phyloP scores from a whole-genome alignment of 768 basidiomycete species.

The Serpula lacrymans region DNA sequence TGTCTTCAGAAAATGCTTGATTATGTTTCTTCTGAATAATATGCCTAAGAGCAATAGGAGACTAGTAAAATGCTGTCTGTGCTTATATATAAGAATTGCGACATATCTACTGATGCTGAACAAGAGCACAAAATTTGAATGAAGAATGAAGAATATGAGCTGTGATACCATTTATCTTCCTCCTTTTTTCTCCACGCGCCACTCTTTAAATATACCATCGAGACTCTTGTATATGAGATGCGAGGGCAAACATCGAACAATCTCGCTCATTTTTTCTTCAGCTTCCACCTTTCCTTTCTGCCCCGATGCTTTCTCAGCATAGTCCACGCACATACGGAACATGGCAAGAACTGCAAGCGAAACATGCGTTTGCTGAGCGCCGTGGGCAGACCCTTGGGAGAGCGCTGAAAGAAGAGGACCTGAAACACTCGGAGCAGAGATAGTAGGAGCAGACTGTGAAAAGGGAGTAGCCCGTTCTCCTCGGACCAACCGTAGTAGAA shows the following conservation, averaged over 20 bases:
- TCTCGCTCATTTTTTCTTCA: conserved; percentile 79
- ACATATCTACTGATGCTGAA: no score
- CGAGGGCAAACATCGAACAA: conserved; percentile 84
- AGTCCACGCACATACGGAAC: conserved; percentile 81
- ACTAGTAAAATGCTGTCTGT: conserved; percentile 10
- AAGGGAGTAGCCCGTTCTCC: conserved; percentile 79
- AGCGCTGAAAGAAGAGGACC: conserved; percentile 72
- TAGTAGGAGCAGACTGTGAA: conserved; percentile 57
- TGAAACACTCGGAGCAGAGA: conserved; percentile 59
- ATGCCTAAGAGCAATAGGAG: background rate
- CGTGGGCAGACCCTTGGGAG: conserved; percentile 73
- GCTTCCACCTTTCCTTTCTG: conserved; percentile 69
- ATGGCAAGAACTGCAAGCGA: conserved; percentile 91
- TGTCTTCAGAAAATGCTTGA: no score
- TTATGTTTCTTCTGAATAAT: no score
- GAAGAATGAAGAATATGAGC: no score
- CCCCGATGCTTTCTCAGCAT: conserved; percentile 66
- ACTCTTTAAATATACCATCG: conserved; percentile 94
- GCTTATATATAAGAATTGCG: no score
- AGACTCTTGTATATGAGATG: conserved; percentile 87
- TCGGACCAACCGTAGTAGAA: conserved; percentile 86
- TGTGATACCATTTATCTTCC: conserved; percentile 38
- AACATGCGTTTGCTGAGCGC: conserved; percentile 89
- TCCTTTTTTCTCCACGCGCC: conserved; percentile 81
- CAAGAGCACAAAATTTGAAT: no score